Evolutionary conservation across 192 early-diverging fungal species (phyloP), one percentile per base, ranked within the genome.

Genomic region (Glomus cerebriforme): DNA sequence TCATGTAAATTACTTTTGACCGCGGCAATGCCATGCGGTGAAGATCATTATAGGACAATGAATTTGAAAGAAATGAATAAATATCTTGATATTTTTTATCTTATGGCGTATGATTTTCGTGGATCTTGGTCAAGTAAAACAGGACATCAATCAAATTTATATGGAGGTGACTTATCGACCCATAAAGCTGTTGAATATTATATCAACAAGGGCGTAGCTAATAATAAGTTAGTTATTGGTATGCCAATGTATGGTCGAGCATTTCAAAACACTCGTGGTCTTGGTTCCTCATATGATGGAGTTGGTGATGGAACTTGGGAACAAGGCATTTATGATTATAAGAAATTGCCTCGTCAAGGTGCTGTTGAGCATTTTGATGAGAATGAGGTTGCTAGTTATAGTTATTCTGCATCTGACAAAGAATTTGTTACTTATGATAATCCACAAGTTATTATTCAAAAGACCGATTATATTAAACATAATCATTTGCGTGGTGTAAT

Each of bases 201-300:
- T 80, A 80, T 96, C 19, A 32, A 64, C 19, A 83, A 87, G 31
- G 96, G 96, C 6, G 92, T 97, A 26, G 94, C 95, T 3, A 81
- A 93, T 0, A 79, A 89, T 54, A 98, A 98, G 79, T 79, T 99
- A 34, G 92, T 97, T 1, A 87, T 99, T 67, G 98, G 98, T 17
- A 90, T 94, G 59, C 95, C 95, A 29, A 89, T 96, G 79, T 99
- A 98, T 85, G 96, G 95, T 3, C 90, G 98, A n/a, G 95, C 90
- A 4, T 99, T 99, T 84, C 87, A 88, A 75, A 94, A 95, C 74
- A 96, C 96, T 9, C 82, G 87, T 73, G 93, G 93, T 2, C 82
- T 92, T 22, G 90, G 89, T 3, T 82, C 87, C 35, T 67, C 83
- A 31, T 95, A 92, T 69, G 75, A 81, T 24, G 96, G 96, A 17